Evolutionary conservation across 1,284 basidiomycete genomes (phyloP).

Genomic region (Leccinum fuscescens): DNA sequence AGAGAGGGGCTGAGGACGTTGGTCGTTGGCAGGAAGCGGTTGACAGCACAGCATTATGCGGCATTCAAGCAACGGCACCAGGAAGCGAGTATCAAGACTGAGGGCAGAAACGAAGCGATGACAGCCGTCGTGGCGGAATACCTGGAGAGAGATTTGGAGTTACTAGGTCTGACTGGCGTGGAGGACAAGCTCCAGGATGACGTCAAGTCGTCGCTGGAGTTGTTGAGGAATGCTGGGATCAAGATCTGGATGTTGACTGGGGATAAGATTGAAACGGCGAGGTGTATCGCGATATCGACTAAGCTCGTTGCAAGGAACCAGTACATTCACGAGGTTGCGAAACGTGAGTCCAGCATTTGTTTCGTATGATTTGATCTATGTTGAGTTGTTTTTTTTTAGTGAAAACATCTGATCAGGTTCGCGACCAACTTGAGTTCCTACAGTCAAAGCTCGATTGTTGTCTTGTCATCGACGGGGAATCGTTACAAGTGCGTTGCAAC

Average conservation of each 20-base stretch:
- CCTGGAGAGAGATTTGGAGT: slow-evolving; percentile 87
- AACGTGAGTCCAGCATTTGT: slow-evolving; percentile 56
- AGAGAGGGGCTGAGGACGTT: slow-evolving; percentile 93
- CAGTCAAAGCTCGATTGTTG: slow-evolving; percentile 96
- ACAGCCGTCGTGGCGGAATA: slow-evolving; percentile 69
- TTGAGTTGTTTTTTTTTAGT: slow-evolving; percentile 49
- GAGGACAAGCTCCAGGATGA: slow-evolving; percentile 99
- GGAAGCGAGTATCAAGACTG: slow-evolving; percentile 73
- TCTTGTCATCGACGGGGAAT: slow-evolving; percentile 98
- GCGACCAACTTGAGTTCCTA: slow-evolving; percentile 92
- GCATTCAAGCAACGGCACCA: slow-evolving; percentile 79
- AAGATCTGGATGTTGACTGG: slow-evolving; percentile 99
- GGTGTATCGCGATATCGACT: slow-evolving; percentile 96
- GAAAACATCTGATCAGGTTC: slow-evolving; percentile 77
- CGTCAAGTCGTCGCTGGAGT: slow-evolving; percentile 90
- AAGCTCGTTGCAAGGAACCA: slow-evolving; percentile 96
- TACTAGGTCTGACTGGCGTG: slow-evolving; percentile 94
- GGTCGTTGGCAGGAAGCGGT: slow-evolving; percentile 83
- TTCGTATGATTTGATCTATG: neutral
- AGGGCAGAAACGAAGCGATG: slow-evolving; percentile 83
- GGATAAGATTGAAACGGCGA: slow-evolving; percentile 98
- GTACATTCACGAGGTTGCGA: slow-evolving; percentile 96
- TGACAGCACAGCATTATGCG: slow-evolving; percentile 68
- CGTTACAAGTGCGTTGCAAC: slow-evolving; percentile 65
- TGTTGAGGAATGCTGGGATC: slow-evolving; percentile 93